A percentile compares a stretch with the other conserved stretches of the same genome.
phyloP scores from a whole-genome alignment of 176 grass and related monocot species.

The Sorghum bicolor region DNA sequence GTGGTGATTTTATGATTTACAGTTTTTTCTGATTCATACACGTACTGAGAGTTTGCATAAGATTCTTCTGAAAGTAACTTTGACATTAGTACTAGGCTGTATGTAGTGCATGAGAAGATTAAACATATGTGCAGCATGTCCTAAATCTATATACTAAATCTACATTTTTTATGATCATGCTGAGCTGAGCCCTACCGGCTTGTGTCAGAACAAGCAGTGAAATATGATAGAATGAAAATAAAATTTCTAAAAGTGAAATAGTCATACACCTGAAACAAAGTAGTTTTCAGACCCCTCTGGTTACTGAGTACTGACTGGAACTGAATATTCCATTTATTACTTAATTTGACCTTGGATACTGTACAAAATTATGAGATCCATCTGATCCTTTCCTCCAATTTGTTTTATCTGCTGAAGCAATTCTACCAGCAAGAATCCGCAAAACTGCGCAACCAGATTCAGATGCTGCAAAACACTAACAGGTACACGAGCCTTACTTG shows the following conservation, averaged over 20 bases:
- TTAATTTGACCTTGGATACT: neutral
- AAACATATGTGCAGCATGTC: neutral
- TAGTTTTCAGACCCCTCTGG: neutral
- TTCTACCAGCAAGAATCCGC: constrained; percentile 82
- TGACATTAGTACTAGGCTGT: neutral
- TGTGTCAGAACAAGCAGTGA: neutral
- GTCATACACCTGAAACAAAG: neutral
- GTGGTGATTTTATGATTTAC: neutral
- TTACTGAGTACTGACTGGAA: neutral
- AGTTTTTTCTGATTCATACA: neutral
- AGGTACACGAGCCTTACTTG: constrained; percentile 31
- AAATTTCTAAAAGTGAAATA: neutral
- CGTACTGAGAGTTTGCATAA: neutral
- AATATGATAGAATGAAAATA: neutral
- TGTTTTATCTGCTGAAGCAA: constrained; percentile 56
- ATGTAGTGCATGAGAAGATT: no score
- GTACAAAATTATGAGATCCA: neutral
- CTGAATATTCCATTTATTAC: neutral
- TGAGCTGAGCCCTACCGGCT: neutral
- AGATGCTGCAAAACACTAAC: constrained; percentile 87
- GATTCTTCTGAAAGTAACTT: neutral
- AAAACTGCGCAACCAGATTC: constrained; percentile 76
- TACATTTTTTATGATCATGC: neutral
- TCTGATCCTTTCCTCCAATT: neutral
- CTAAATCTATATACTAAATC: neutral